A percentile compares a stretch with the other conserved stretches of the same genome.
phyloP scores from a whole-genome alignment of 352 stramenopile species.

The Halophytophthora batemanensis region DNA sequence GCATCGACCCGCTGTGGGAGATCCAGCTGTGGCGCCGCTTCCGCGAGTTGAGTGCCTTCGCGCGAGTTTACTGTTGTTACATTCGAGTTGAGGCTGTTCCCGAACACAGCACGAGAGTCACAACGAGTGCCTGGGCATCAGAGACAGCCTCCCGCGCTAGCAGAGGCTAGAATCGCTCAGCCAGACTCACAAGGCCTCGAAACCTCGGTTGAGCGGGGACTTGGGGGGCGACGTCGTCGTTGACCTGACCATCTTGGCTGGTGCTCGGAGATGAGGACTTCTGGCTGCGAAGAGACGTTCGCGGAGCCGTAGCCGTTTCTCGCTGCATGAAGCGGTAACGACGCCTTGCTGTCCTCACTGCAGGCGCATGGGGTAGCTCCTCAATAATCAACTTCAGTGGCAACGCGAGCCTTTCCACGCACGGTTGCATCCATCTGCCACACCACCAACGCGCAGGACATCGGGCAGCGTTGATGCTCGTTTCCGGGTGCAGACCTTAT shows the following conservation, averaged over 20 bases:
- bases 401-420: too few species aligned
- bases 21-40: slow-evolving; percentile 72
- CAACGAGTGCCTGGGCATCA: slow-evolving; percentile 4
- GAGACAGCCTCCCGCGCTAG: neutral
- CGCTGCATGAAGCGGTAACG: too few species aligned
- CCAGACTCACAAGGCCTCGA: slow-evolving; percentile 21
- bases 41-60: slow-evolving; percentile 75
- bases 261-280: neutral
- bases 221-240: slow-evolving; percentile 40
- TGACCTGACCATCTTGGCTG: slow-evolving; percentile 13
- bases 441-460: too few species aligned
- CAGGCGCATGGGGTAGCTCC: too few species aligned
- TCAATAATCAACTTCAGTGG: neutral
- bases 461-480: too few species aligned
- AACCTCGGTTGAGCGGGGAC: slow-evolving; percentile 32
- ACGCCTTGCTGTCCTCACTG: too few species aligned
- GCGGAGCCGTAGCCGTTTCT: slow-evolving; percentile 9
- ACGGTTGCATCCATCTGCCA: too few species aligned
- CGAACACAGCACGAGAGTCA: slow-evolving; percentile 1
- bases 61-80: slow-evolving; percentile 48
- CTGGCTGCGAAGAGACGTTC: slow-evolving; percentile 13
- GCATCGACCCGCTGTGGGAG: slow-evolving; percentile 75
- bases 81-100: slow-evolving; percentile 46
- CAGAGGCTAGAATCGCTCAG: neutral
- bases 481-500: too few species aligned